Percentiles rank a stretch among this genome's conserved stretches.
Evolutionary conservation across 2,329 filamentous ascomycete genomes (phyloP).

Genomic region (Trichoderma arundinaceum): DNA sequence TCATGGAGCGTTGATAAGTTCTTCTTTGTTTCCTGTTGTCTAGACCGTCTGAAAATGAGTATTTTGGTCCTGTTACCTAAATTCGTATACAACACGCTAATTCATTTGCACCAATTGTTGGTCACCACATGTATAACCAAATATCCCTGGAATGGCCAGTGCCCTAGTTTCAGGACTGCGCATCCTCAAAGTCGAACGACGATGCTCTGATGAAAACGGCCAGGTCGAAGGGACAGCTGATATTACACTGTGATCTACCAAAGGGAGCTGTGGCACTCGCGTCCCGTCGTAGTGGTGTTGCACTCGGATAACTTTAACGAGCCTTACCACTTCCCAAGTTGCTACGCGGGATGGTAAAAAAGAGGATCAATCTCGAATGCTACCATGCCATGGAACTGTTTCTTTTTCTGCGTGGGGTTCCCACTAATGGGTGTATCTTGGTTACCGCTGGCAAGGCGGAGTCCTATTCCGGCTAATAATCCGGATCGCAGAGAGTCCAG

Average conservation of each 20-base stretch:
- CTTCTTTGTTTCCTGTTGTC: background rate
- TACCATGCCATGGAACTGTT: conserved; percentile 25
- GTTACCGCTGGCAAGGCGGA: conserved; percentile 8
- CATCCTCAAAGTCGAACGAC: background rate
- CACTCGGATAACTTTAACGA: conserved; percentile 17
- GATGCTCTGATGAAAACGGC: background rate
- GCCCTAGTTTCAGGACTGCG: background rate
- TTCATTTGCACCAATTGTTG: background rate
- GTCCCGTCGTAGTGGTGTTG: background rate
- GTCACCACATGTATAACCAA: too few relatives aligned
- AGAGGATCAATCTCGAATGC: conserved; percentile 5
- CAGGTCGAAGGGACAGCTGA: background rate
- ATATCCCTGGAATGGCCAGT: too few relatives aligned
- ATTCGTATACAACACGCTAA: background rate
- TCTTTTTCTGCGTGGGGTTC: conserved; percentile 14
- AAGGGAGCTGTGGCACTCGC: background rate
- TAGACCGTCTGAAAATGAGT: background rate
- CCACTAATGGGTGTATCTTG: background rate
- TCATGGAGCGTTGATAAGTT: background rate
- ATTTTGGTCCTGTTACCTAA: background rate
- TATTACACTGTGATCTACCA: background rate
- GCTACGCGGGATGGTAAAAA: background rate
- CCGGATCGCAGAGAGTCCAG: background rate
- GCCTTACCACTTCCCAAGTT: background rate
- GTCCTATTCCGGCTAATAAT: conserved; percentile 20